Conservation (phyloP, 345 rosid species). For the Populus tremula region DNA sequence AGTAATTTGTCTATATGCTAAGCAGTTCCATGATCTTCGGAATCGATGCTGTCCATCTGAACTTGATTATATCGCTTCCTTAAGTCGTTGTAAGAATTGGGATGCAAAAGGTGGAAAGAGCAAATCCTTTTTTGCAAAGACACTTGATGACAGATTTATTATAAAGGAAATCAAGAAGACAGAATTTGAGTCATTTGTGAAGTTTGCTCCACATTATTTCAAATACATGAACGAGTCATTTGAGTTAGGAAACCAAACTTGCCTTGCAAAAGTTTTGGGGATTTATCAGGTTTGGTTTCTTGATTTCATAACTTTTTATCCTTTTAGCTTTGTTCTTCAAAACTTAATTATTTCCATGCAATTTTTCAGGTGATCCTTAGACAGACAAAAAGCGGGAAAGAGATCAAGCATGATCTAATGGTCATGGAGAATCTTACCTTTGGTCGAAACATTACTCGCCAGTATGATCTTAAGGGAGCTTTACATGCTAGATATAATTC, state of each 20-base stretch:
- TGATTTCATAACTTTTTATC: neutral
- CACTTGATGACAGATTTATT: conserved; percentile 80
- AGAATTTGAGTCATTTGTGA: conserved; percentile 82
- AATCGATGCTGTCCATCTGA: conserved; percentile 66
- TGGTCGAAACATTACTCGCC: conserved; percentile 67
- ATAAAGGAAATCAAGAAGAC: conserved; percentile 94
- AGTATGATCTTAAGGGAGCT: conserved; percentile 94
- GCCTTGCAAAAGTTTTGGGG: conserved; percentile 94
- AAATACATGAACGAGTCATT: conserved; percentile 76
- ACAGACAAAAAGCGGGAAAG: conserved; percentile 75
- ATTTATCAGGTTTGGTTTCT: conserved; percentile 71
- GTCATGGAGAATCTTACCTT: conserved; percentile 96
- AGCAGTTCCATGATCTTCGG: conserved; percentile 75
- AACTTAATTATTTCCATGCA: conserved; percentile 9
- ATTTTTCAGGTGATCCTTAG: conserved; percentile 68
- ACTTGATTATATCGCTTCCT: conserved; percentile 76
- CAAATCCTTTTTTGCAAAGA: conserved; percentile 80
- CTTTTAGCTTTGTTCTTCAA: neutral
- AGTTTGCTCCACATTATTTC: conserved; percentile 75
- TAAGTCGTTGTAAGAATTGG: conserved; percentile 86
- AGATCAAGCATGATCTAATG: conserved; percentile 80
- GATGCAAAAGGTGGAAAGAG: conserved; percentile 99
- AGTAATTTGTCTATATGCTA: conserved; percentile 63
- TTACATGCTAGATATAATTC: conserved; percentile 66
- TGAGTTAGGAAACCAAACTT: conserved; percentile 78